Percentiles rank a stretch among this genome's conserved stretches.
Evolutionary conservation across 139 green algal species (phyloP).

Genomic region (Chlorella ohadii): DNA sequence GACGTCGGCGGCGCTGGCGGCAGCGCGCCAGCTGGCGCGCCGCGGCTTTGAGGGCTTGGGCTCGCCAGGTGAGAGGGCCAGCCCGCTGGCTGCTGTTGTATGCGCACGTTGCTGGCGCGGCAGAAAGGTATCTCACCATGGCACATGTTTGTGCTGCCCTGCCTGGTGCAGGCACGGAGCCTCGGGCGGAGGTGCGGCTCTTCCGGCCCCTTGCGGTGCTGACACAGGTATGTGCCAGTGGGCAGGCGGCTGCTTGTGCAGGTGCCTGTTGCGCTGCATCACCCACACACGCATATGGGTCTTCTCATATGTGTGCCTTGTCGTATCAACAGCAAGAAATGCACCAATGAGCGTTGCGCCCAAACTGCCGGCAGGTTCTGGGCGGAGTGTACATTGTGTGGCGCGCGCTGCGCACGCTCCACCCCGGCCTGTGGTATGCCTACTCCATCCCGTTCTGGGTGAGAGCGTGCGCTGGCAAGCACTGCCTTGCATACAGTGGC

Average conservation of each 20-base stretch:
- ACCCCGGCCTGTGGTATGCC: constrained; percentile 14
- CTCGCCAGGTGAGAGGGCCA: not conserved
- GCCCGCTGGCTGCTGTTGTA: no score
- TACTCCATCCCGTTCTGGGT: constrained; percentile 35
- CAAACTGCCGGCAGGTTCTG: not conserved
- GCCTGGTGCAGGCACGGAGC: constrained; percentile 6
- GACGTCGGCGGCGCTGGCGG: not conserved
- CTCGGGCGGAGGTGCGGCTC: not conserved
- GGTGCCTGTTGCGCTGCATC: not conserved
- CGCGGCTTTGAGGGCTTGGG: constrained; percentile 14
- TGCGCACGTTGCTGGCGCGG: no score
- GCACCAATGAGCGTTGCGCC: no score
- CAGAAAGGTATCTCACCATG: no score
- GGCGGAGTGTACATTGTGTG: constrained; percentile 31
- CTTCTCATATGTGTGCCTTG: no score
- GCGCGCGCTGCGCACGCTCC: constrained; percentile 39
- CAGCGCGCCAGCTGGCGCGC: not conserved
- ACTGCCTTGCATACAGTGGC: no score
- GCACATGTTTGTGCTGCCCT: no score
- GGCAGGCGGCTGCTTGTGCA: not conserved
- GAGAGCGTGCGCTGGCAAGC: no score
- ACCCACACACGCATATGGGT: no score
- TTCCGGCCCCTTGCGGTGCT: constrained; percentile 26
- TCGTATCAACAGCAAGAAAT: no score
- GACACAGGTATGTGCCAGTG: not conserved